Conservation (phyloP, 352 stramenopile genomes). For the Phytopythium delawarense region DNA sequence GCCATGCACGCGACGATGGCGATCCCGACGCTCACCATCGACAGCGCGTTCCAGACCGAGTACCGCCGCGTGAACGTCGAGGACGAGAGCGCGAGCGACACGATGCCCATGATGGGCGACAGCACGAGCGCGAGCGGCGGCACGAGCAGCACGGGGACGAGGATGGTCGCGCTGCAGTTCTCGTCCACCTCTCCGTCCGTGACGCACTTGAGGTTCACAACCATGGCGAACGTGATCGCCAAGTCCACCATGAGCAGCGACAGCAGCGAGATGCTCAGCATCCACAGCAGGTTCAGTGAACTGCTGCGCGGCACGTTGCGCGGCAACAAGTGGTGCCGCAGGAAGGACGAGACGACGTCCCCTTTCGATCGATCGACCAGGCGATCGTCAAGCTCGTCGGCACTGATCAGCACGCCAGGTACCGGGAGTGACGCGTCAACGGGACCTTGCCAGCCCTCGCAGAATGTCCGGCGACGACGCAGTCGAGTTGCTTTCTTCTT, state of each 20-base stretch:
- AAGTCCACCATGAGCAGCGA: constrained; percentile 71
- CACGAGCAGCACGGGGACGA: constrained; percentile 66
- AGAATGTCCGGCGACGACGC: constrained; percentile 39
- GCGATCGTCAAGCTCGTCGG: constrained; percentile 61
- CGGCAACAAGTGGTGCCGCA: constrained; percentile 47
- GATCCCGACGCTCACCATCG: constrained; percentile 70
- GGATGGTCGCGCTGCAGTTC: constrained; percentile 66
- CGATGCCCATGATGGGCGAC: constrained; percentile 70
- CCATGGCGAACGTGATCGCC: constrained; percentile 73
- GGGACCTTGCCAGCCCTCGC: constrained; percentile 65
- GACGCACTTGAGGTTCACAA: constrained; percentile 79
- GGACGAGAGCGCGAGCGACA: constrained; percentile 66
- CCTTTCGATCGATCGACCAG: constrained; percentile 34
- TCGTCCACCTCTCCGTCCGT: constrained; percentile 64
- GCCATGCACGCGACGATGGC: constrained; percentile 59
- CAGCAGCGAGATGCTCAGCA: constrained; percentile 60
- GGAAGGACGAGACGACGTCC: constrained; percentile 36
- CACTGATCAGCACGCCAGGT: constrained; percentile 62
- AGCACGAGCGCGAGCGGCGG: constrained; percentile 66
- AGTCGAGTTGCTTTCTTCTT: constrained; percentile 21
- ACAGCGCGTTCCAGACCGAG: constrained; percentile 76
- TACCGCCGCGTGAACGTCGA: constrained; percentile 66
- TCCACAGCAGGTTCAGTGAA: constrained; percentile 59
- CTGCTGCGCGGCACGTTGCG: constrained; percentile 52
- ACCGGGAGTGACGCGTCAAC: constrained; percentile 72